Base-by-base conservation (phyloP, 805 yeast species). In the Yamadazyma phyllophila region DNA sequence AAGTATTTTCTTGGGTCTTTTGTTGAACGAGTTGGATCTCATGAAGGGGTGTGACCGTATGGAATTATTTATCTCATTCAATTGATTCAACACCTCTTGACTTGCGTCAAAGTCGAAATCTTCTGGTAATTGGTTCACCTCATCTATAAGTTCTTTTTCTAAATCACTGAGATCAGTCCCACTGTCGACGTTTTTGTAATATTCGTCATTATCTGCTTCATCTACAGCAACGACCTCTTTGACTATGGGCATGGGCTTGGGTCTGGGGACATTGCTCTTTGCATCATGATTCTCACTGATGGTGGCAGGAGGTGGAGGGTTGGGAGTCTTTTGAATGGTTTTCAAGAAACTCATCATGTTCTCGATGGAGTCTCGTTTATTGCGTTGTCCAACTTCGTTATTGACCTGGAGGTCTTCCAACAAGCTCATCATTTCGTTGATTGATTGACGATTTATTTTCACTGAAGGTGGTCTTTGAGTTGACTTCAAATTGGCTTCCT, bases 11-110 rank as follows among this genome's bases (percentile, higher is more conserved):
- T 41, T 47, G 2, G 77, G 76, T 44, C 56, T 65, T 38, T 68
- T 66, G 45, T 61, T 69, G 55, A 62, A 71, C 2, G 76, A 71
- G 47, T 67, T 69, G 2, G 75, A 67, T 29, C 71, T 50, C 43
- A 47, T 44, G 24, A 47, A 55, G 54, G 51, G 64, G 13, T 16
- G 39, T 7, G 41, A 35, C 3, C 26, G 17, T 14, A 44, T 39
- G 4, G 39, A 24, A 11, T 36, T 36, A 35, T 32, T 48, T 44
- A 45, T 50, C 9, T 54, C 51, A 29, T 59, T 53, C 17, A 66
- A 67, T 40, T 48, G 55, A 17, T 46, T 27, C 13, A 46, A 13
- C 3, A 48, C 9, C 9, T 44, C 52, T 35, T 48, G 46, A 27
- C 38, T 45, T 1, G 50, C 49, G 24, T 62, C 65, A 46, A 69